phyloP scores from a whole-genome alignment of 2,329 filamentous ascomycete species.

The Trichoderma harzianum region DNA sequence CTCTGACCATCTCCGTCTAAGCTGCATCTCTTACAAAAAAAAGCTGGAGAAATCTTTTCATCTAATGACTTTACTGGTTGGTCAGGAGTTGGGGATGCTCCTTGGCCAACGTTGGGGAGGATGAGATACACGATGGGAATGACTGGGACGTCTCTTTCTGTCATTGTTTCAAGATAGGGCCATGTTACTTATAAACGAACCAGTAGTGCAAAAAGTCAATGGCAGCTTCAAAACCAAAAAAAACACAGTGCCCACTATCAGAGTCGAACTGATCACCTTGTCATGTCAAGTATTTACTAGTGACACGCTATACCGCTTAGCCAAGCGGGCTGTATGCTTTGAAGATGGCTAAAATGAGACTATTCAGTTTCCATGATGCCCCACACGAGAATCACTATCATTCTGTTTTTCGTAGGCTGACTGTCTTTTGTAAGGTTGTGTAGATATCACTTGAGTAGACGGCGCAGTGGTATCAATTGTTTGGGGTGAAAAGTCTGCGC shows the following conservation, averaged over 20 bases:
- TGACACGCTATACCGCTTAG: slow-evolving; percentile 21
- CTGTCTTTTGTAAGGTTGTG: not conserved
- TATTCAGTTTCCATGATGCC: not conserved
- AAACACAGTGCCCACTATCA: slow-evolving; percentile 16
- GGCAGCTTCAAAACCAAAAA: not conserved
- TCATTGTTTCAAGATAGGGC: not conserved
- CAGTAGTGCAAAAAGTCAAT: not conserved
- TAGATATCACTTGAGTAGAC: too few relatives aligned
- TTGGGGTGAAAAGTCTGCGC: too few relatives aligned
- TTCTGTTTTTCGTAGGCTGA: not conserved
- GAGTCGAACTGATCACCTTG: slow-evolving; percentile 21
- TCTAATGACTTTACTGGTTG: not conserved
- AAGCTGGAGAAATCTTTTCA: not conserved
- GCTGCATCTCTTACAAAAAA: not conserved
- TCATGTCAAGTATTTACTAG: slow-evolving; percentile 19
- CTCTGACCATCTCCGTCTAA: not conserved
- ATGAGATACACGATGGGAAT: not conserved
- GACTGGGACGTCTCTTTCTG: not conserved
- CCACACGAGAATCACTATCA: not conserved
- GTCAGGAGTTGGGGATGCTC: not conserved
- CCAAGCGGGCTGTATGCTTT: slow-evolving; percentile 11
- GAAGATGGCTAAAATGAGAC: not conserved
- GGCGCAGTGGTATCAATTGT: too few relatives aligned
- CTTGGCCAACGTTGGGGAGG: not conserved
- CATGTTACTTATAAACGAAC: not conserved